These are phyloP conservation scores for Pythium angustatum DNA, from an alignment of 352 stramenopile species.

Conservation along the genomic window DNA sequence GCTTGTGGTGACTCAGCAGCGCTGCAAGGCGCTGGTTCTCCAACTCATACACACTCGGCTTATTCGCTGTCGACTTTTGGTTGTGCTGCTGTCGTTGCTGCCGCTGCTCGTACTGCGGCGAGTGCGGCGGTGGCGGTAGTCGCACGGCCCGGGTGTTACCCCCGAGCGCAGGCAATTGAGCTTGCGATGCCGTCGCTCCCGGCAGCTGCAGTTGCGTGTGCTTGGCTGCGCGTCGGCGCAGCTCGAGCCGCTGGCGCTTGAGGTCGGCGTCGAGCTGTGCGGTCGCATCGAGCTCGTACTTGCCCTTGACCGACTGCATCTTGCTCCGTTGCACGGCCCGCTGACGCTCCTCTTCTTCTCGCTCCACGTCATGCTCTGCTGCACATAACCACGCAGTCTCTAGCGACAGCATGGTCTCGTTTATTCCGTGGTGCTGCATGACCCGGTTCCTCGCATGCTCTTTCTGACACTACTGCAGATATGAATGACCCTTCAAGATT, in stretches of 20 bases:
- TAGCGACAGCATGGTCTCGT: slow-evolving; percentile 36
- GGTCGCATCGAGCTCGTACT: slow-evolving; percentile 51
- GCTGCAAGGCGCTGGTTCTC: slow-evolving; percentile 60
- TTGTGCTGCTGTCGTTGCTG: background rate
- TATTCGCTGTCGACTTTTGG: slow-evolving; percentile 10
- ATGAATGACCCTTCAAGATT: slow-evolving; percentile 31
- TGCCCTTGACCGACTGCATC: slow-evolving; percentile 36
- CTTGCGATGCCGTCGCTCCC: background rate
- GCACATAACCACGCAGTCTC: slow-evolving; percentile 65
- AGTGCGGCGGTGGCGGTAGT: slow-evolving; percentile 3
- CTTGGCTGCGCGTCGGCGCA: slow-evolving; percentile 16
- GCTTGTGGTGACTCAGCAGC: slow-evolving; percentile 12
- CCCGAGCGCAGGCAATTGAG: slow-evolving; percentile 12
- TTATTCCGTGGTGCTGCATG: slow-evolving; percentile 36
- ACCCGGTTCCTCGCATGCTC: background rate
- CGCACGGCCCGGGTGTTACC: background rate
- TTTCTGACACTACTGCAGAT: too few species aligned
- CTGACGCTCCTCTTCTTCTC: slow-evolving; percentile 46
- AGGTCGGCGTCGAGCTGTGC: slow-evolving; percentile 57
- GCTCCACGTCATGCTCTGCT: slow-evolving; percentile 51
- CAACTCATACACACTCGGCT: slow-evolving; percentile 50
- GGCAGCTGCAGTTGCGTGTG: slow-evolving; percentile 3
- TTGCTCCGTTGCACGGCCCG: slow-evolving; percentile 15
- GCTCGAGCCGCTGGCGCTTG: slow-evolving; percentile 42
- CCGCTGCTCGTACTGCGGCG: slow-evolving; percentile 38